A percentile compares a stretch with the other conserved stretches of the same genome.
Conservation (phyloP, 176 grass and related monocot genomes). For the Oryza rufipogon region DNA sequence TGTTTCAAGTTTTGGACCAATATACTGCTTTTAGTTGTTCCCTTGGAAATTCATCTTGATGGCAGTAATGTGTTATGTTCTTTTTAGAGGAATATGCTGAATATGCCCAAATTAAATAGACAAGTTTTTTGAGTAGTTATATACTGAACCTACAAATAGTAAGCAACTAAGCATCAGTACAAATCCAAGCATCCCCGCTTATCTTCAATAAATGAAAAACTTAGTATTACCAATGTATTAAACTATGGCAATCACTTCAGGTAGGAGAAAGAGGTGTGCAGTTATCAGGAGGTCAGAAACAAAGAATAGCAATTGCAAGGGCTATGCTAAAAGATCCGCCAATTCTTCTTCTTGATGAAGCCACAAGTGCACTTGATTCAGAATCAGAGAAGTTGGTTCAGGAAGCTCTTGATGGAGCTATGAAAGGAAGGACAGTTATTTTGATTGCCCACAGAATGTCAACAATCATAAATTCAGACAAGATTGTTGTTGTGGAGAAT, state of each 20-base stretch:
- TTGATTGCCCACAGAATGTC: conserved; percentile 68
- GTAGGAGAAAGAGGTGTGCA: conserved; percentile 64
- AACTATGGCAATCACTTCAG: conserved; percentile 35
- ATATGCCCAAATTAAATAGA: not conserved
- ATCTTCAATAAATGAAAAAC: too few species aligned
- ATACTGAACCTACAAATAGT: not conserved
- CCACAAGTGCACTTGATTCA: conserved; percentile 76
- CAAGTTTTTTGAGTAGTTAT: not conserved
- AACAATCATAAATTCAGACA: conserved; percentile 61
- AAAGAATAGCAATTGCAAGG: conserved; percentile 67
- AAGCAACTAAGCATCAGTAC: too few species aligned
- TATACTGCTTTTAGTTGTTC: conserved; percentile 19
- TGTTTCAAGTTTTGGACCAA: not conserved
- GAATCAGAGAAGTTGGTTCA: conserved; percentile 73
- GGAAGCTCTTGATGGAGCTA: conserved; percentile 57
- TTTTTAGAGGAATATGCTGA: too few species aligned
- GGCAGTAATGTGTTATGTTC: conserved; percentile 18
- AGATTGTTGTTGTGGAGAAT: conserved; percentile 62
- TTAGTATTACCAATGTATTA: not conserved
- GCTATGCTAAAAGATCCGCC: conserved; percentile 68
- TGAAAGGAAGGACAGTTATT: conserved; percentile 68
- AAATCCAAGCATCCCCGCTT: not conserved
- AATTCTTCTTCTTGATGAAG: conserved; percentile 75
- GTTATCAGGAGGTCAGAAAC: conserved; percentile 73
- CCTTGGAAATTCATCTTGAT: not conserved